Evolutionary conservation across 495 filamentous ascomycete genomes (phyloP), one percentile per base, ranked within the genome.

Genomic region (Sphaerosporella brunnea): DNA sequence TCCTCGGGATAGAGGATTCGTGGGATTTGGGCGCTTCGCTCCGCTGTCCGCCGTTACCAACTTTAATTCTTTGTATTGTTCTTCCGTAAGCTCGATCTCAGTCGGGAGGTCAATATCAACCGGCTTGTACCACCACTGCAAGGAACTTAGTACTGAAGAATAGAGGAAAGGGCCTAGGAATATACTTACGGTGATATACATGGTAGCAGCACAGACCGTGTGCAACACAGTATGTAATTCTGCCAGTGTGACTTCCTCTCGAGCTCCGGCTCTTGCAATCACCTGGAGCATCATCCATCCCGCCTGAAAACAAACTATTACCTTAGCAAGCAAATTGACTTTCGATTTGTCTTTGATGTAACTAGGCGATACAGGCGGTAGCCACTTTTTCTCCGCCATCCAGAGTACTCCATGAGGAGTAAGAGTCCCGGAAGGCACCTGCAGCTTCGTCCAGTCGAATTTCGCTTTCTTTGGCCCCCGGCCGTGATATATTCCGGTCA

Each of bases 291-390:
- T 9, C 39, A 42, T 42, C 39, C 39, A 42, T 11, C 18, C 18
- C 4, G 39, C 39, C 18, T 42, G 39, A 11, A 25, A 4, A 24
- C 39, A 42, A 10, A 42, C 39, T 20, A 42, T 3, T 7, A 42
- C 5, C 23, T 42, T 42, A 21, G 39, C 39, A 3, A 42, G 10
- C 7, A 5, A 3, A 20, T 42, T 25, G 39, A 18, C 18, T 24
- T 42, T 42, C 4, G 9, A 9, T 18, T 37, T 37, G 15, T 37
- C 35, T 10, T 26, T 41, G 2, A 64, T 16, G 20, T 5, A 10
- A 10, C 25, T 21, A 7, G 39, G 39, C 3, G 18, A 7, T 7
- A 43, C 20, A 10, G 7, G 18, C 3, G 39, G 39, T 9, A 43
- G 24, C 24, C 24, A 24, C 7, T 21, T 21, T 5, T 13, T 8